A percentile compares a stretch with the other conserved stretches of the same genome.
phyloP scores from a whole-genome alignment of 306 rosid genomes.

The Sechiopsis laciniata region DNA sequence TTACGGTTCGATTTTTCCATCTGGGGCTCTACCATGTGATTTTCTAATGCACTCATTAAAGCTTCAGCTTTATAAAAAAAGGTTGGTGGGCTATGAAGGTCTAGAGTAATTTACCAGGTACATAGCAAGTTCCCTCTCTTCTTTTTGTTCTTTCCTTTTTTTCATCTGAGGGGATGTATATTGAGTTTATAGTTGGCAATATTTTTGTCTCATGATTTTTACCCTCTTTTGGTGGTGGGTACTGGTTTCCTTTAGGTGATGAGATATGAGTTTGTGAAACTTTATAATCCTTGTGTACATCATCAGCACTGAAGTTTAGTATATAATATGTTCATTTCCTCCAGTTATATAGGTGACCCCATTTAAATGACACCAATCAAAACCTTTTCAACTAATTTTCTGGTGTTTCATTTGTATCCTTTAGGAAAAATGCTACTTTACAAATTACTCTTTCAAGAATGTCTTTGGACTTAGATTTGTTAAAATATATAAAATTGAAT shows the following conservation, averaged over 20 bases:
- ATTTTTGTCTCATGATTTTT: conserved; percentile 18
- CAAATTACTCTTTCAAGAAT: neutral
- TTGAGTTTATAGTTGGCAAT: conserved; percentile 21
- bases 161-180: conserved; percentile 21
- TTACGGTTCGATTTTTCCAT: conserved; percentile 18
- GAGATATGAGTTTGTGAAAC: conserved; percentile 18
- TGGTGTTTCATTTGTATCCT: neutral
- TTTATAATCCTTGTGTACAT: conserved; percentile 9
- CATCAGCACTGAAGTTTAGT: conserved; percentile 6
- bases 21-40: conserved; percentile 20
- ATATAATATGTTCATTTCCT: neutral
- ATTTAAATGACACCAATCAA: neutral
- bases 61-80: conserved; percentile 16
- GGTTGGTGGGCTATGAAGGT: conserved; percentile 23
- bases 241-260: conserved; percentile 3
- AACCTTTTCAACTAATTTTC: conserved; percentile 7
- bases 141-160: neutral
- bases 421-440: neutral
- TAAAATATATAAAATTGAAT: neutral
- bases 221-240: neutral
- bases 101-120: conserved; percentile 24
- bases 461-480: neutral
- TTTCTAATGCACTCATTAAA: conserved; percentile 22
- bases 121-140: conserved; percentile 13
- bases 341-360: conserved; percentile 1